Evolutionary conservation across 2,329 filamentous ascomycete genomes (phyloP).

Genomic region (Colletotrichum caudatum): DNA sequence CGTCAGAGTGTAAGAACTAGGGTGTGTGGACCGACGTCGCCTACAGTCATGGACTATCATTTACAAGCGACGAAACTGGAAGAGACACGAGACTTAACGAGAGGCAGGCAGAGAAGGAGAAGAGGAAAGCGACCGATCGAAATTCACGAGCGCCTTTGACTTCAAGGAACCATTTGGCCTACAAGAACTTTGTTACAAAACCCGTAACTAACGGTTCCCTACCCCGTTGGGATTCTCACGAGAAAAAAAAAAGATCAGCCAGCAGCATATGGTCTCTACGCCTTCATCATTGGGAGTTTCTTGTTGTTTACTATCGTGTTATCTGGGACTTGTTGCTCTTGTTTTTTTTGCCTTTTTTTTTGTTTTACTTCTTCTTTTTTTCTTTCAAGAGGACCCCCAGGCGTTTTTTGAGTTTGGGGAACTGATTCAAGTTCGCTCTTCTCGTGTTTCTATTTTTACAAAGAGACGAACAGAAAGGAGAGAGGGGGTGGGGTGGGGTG

Average conservation of each 20-base stretch:
- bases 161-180: slow-evolving; percentile 10
- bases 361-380: not conserved
- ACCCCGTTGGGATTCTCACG: slow-evolving; percentile 28
- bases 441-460: slow-evolving; percentile 1
- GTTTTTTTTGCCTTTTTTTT: not conserved
- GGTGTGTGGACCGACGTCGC: not conserved
- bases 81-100: slow-evolving; percentile 19
- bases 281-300: slow-evolving; percentile 41
- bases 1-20: slow-evolving; percentile 7
- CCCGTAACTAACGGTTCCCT: slow-evolving; percentile 4
- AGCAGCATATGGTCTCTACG: slow-evolving; percentile 37
- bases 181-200: slow-evolving; percentile 14
- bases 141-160: slow-evolving; percentile 8
- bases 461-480: slow-evolving; percentile 27
- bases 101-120: not conserved
- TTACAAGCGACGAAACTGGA: slow-evolving; percentile 32
- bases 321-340: not conserved
- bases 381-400: slow-evolving; percentile 7
- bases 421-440: not conserved
- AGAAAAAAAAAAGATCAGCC: slow-evolving; percentile 33
- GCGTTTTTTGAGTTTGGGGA: slow-evolving; percentile 40
- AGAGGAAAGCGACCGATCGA: slow-evolving; percentile 3
- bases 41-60: slow-evolving; percentile 22
- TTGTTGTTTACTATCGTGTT: slow-evolving; percentile 17
- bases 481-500: not conserved